A percentile compares a stretch with the other conserved stretches of the same genome.
Conservation (phyloP, 2,329 filamentous ascomycete species). For the Chaetothyriales sp. region DNA sequence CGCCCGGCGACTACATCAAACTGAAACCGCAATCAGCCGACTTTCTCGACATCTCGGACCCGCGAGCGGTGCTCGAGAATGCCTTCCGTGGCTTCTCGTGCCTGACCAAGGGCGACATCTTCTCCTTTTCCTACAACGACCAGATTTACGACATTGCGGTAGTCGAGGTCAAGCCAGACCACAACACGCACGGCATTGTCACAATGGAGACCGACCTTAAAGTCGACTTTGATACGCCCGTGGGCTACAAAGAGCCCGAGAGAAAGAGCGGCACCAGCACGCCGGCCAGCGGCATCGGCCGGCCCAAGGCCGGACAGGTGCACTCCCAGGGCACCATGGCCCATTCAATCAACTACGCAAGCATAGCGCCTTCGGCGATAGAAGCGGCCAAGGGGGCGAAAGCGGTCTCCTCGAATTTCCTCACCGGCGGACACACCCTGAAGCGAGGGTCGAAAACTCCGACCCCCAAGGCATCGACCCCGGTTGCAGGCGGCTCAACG, state of each 20-base stretch:
- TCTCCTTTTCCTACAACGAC: slow-evolving; percentile 95
- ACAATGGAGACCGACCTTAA: slow-evolving; percentile 94
- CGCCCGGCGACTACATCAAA: slow-evolving; percentile 85
- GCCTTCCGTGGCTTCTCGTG: slow-evolving; percentile 94
- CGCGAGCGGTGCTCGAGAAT: slow-evolving; percentile 91
- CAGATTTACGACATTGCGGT: slow-evolving; percentile 87
- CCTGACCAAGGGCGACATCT: slow-evolving; percentile 82
- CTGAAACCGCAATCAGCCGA: slow-evolving; percentile 84
- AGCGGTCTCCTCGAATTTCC: slow-evolving; percentile 62
- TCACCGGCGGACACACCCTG: slow-evolving; percentile 68
- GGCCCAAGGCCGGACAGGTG: slow-evolving; percentile 53
- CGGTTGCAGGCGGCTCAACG: slow-evolving; percentile 46
- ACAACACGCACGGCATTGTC: slow-evolving; percentile 68
- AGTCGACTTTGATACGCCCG: slow-evolving; percentile 86
- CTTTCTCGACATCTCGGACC: slow-evolving; percentile 94
- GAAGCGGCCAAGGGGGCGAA: slow-evolving; percentile 49
- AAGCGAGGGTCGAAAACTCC: slow-evolving; percentile 69
- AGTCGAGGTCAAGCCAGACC: slow-evolving; percentile 78
- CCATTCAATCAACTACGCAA: slow-evolving; percentile 88
- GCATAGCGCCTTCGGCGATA: slow-evolving; percentile 67
- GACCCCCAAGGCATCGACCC: slow-evolving; percentile 60
- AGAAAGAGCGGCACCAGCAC: slow-evolving; percentile 72
- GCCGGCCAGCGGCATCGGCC: slow-evolving; percentile 50
- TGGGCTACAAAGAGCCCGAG: slow-evolving; percentile 86
- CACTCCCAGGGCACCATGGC: slow-evolving; percentile 90